phyloP scores from a whole-genome alignment of 176 grass and related monocot genomes.

The Rhynchospora breviuscula region DNA sequence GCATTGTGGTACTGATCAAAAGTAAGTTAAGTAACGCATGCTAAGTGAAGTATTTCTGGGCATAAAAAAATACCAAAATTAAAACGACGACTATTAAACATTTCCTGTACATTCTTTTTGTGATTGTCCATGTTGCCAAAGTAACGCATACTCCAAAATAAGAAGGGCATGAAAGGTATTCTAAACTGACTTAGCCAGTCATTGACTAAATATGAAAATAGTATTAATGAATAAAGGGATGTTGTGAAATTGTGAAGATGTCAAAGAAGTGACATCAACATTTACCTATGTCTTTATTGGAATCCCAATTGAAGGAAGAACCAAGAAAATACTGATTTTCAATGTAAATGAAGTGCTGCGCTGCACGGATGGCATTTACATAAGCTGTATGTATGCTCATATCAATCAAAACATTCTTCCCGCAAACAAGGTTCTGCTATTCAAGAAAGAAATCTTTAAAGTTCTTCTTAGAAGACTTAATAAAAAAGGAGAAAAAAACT shows the following conservation, averaged over 20 bases:
- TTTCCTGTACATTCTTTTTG: not conserved
- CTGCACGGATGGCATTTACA: constrained; percentile 64
- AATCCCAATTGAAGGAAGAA: constrained; percentile 67
- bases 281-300: constrained; percentile 63
- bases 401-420: constrained; percentile 75
- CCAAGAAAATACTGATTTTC: constrained; percentile 90
- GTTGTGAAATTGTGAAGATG: no score
- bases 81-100: not conserved
- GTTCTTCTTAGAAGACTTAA: not conserved
- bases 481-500: not conserved
- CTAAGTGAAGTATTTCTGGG: not conserved
- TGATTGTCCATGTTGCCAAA: not conserved
- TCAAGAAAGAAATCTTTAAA: constrained; percentile 5
- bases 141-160: not conserved
- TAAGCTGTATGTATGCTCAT: constrained; percentile 76
- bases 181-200: not conserved
- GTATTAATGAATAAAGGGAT: no score
- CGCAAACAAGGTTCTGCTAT: constrained; percentile 65
- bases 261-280: not conserved
- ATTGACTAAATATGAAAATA: not conserved
- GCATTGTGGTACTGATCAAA: not conserved
- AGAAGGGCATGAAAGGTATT: not conserved
- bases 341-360: constrained; percentile 83
- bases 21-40: not conserved
- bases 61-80: not conserved